Base-by-base conservation (phyloP, 192 early-diverging fungal genomes). In the Coemansia sp. region DNA sequence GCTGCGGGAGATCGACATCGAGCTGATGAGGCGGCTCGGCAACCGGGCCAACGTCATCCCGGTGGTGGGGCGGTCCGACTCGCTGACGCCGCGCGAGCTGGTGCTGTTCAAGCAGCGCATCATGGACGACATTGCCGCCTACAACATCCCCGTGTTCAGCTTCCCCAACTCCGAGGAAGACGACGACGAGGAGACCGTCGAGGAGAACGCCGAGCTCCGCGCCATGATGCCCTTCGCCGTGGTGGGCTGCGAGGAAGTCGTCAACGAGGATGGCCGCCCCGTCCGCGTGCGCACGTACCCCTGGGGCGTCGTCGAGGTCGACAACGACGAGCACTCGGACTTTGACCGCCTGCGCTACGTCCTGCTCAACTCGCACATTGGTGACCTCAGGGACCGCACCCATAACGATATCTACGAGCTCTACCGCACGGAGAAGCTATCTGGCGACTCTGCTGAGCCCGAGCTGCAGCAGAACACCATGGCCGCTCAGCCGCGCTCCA, bases 181-280 rank as follows among this genome's bases (percentile, higher is more conserved):
- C 54, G 96, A 96, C 68, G 96, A 99, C 54, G 96, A 96, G 61
- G 96, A 96, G n/a, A n/a, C n/a, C 62, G 96, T 98, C 54, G 96
- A 99, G 67, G 94, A 99, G 73, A 99, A 96, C 77, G 83, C 88
- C 42, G 93, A 95, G 76, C 79, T 99, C 47, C 78, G 94, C 53
- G 71, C 76, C 17, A 77, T 90, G 67, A 72, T 99, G 54, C 96
- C 96, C 23, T 99, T 99, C 62, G 85, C 93, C 0, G 82, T 96
- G 12, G 91, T 99, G 51, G 96, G 93, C 20, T 90, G 91, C 61
- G 96, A 99, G 51, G 85, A 95, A 42, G 75, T 88, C 28, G 73
- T 87, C 35, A 78, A 80, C 23, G 86, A 90, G 30, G 85, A 85
- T 34, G 94, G 94, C 16, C 83, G 91, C 35, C 82, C 84, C 34